phyloP scores from a whole-genome alignment of 495 filamentous ascomycete genomes.

The Rostrohypoxylon terebratum region DNA sequence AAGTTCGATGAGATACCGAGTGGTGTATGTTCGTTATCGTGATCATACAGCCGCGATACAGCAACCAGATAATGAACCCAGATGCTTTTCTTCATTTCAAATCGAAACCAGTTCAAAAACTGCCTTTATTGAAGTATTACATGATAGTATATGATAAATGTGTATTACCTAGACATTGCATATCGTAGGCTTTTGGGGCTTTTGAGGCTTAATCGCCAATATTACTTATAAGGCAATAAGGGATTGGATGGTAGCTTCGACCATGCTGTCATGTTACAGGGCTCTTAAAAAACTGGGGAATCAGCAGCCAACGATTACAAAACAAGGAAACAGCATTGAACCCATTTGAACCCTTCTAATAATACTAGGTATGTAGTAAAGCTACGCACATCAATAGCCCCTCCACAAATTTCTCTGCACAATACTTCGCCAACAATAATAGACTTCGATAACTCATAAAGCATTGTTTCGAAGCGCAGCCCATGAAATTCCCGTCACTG shows the following conservation, averaged over 20 bases:
- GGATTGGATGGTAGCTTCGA: not conserved
- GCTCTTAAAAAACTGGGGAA: conserved; percentile 33
- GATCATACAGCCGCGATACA: not conserved
- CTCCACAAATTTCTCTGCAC: not conserved
- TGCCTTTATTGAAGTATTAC: not conserved
- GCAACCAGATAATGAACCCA: conserved; percentile 11
- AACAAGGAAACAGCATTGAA: conserved; percentile 16
- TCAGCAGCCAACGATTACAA: conserved; percentile 25
- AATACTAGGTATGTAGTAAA: too few relatives aligned
- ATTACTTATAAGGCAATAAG: not conserved
- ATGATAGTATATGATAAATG: not conserved
- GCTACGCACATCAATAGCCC: conserved; percentile 18
- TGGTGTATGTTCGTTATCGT: conserved; percentile 4
- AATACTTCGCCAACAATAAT: not conserved
- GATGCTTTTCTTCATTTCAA: conserved; percentile 8
- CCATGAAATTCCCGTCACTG: conserved; percentile 46
- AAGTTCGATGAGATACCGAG: conserved; percentile 29
- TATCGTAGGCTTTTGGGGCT: conserved; percentile 27
- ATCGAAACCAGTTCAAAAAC: not conserved
- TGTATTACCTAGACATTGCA: not conserved
- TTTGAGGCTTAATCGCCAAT: conserved; percentile 32
- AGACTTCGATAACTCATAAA: not conserved
- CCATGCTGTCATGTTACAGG: not conserved
- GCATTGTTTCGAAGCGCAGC: not conserved
- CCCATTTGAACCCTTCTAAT: conserved; percentile 8